Conservation (phyloP, 2,329 filamentous ascomycete genomes). For the Fusarium ramigenum region DNA sequence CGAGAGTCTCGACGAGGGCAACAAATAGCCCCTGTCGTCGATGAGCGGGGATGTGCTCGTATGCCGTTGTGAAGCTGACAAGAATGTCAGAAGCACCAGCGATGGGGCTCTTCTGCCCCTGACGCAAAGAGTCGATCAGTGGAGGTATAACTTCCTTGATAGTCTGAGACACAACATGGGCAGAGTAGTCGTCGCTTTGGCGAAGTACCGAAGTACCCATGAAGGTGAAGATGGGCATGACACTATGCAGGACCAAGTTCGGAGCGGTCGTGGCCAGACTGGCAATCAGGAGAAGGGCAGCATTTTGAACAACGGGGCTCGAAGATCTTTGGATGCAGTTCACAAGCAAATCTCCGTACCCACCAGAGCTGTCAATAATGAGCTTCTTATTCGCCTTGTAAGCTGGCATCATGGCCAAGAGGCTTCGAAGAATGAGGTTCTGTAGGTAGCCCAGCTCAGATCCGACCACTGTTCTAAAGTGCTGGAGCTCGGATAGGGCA, state of each 20-base stretch:
- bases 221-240: slow-evolving; percentile 99
- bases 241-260: slow-evolving; percentile 91
- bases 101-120: slow-evolving; percentile 80
- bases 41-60: slow-evolving; percentile 93
- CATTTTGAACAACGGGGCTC: slow-evolving; percentile 93
- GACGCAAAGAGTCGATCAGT: slow-evolving; percentile 83
- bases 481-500: slow-evolving; percentile 85
- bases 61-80: slow-evolving; percentile 95
- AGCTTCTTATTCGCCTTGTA: slow-evolving; percentile 70
- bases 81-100: slow-evolving; percentile 88
- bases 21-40: slow-evolving; percentile 84
- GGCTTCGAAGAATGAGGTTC: slow-evolving; percentile 81
- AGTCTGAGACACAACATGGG: slow-evolving; percentile 93
- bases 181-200: slow-evolving; percentile 96
- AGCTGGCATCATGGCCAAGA: slow-evolving; percentile 84
- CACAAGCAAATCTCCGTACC: slow-evolving; percentile 90
- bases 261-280: slow-evolving; percentile 87
- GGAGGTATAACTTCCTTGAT: slow-evolving; percentile 95
- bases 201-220: slow-evolving; percentile 92
- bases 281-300: slow-evolving; percentile 87
- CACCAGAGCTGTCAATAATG: slow-evolving; percentile 78
- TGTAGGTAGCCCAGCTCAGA: slow-evolving; percentile 93
- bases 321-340: slow-evolving; percentile 93
- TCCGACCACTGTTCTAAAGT: slow-evolving; percentile 80
- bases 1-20: slow-evolving; percentile 85